Base-by-base conservation (phyloP, 192 early-diverging fungal species). In the Coemansia sp. region DNA sequence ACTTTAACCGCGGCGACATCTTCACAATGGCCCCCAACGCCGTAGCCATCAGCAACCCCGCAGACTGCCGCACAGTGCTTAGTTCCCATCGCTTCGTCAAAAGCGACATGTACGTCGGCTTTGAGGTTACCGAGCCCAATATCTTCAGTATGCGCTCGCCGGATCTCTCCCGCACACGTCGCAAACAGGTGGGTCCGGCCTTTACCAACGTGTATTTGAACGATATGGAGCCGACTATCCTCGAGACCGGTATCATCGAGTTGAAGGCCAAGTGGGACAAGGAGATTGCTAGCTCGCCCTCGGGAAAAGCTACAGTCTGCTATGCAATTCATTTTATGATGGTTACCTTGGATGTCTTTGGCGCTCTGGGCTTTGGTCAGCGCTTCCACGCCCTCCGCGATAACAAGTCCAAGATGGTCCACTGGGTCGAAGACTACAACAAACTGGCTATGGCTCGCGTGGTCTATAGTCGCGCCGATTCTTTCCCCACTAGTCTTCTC, bases 1-100 rank as follows among this genome's bases (percentile, higher is more conserved):
- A 74, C 62, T 66, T 69, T 38, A 35, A 26, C n/a, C 71, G 77
- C 59, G 75, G 80, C 48, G 64, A 77, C 46, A 69, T 83, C 21
- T 71, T 67, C 55, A 50, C 58, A 13, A 40, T 74, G 8, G 60
- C 65, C 0, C 71, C 80, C 20, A 65, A 70, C 14, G 60, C 40
- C 16, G 80, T 83, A 23, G 58, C 40, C 0, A 35, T 77, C 16
- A 66, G 66, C 59, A 65, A 73, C 38, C 66, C 68, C 1, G 7
- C 67, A 5, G 67, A 74, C 48, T 67, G 63, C 50, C 67, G 67
- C 21, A 34, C 60, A 0, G 56, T 83, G 0, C 57, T 77, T 1
- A 40, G 53, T 16, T 57, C 65, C 3, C 74, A 77, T 56, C 37
- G 42, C 20, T 77, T 76, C 39, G 28, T 57, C 31, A 83, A 83